Base-by-base conservation (phyloP, 2,329 filamentous ascomycete species). In the Nigrospora sphaerica region DNA sequence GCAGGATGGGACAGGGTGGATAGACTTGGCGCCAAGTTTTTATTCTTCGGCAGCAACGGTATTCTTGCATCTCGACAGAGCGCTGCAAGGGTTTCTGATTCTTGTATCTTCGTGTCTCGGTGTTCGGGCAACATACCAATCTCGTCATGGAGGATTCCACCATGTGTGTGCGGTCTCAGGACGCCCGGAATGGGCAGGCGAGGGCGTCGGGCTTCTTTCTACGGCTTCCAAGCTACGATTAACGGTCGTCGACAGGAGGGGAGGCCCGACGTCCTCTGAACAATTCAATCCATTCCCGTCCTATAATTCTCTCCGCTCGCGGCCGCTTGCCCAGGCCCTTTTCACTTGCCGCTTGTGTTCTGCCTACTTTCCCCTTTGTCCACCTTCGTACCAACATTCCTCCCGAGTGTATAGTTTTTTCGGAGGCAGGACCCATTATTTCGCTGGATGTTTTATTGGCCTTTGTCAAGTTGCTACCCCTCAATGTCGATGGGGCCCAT, bases 41-140 rank as follows among this genome's bases (percentile, higher is more conserved):
- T 7, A 7, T 46, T 32, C 54, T 55, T 46, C 39, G 49, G 54
- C 50, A 54, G 59, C 50, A 49, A 49, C 55, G 57, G 54, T 48
- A 52, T 63, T 59, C 57, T 64, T 65, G 52, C 49, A 57, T 54
- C 48, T 46, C 37, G 47, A 46, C 55, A 57, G 47, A 59, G 40
- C 40, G 6, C 23, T 60, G 60, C 58, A 59, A 58, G 59, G 58
- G 57, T 53, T 59, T 52, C 58, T 62, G 50, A 58, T 69, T 69
- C 62, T 69, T 71, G 67, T 71, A 69, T 61, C 64, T 65, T 64
- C 59, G 66, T 65, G 60, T 65, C 57, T 62, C 55, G 63, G 62
- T 65, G 57, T 58, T 62, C 52, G 53, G 59, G 56, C 53, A 56
- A 51, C 55, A 53, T 45, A 46, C 42, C 31, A 50, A 56, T 54